Evolutionary conservation across 805 yeast genomes (phyloP).

Genomic region (Wickerhamomyces queroliae): DNA sequence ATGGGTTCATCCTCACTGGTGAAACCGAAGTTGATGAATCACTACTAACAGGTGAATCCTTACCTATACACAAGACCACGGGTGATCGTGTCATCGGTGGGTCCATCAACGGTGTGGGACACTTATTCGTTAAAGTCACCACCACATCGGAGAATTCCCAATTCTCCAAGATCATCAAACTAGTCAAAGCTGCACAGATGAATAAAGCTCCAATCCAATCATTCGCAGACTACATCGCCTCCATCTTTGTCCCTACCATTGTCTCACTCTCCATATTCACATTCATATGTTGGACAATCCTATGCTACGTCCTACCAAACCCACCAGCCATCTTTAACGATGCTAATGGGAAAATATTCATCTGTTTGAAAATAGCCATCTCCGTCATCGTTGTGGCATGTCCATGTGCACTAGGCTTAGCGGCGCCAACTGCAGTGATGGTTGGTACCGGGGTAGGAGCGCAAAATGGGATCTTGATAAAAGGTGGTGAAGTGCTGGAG

Average conservation of each 20-base stretch:
- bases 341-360: slow-evolving; percentile 53
- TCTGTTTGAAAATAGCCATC: slow-evolving; percentile 74
- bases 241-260: slow-evolving; percentile 78
- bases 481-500: slow-evolving; percentile 90
- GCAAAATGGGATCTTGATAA: slow-evolving; percentile 77
- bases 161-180: slow-evolving; percentile 75
- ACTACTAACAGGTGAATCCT: slow-evolving; percentile 84
- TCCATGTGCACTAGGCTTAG: slow-evolving; percentile 96
- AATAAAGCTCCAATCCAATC: slow-evolving; percentile 87
- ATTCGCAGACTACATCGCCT: slow-evolving; percentile 79
- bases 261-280: slow-evolving; percentile 58
- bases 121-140: slow-evolving; percentile 61
- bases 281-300: slow-evolving; percentile 53
- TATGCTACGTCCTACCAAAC: slow-evolving; percentile 27
- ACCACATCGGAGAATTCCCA: slow-evolving; percentile 80
- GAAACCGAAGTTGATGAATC: slow-evolving; percentile 85
- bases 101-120: slow-evolving; percentile 76
- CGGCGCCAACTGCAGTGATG: slow-evolving; percentile 99
- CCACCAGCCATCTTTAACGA: slow-evolving; percentile 46
- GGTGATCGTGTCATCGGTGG: slow-evolving; percentile 83
- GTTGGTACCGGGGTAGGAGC: slow-evolving; percentile 99
- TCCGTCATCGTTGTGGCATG: slow-evolving; percentile 96
- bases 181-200: slow-evolving; percentile 87
- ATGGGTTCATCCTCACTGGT: slow-evolving; percentile 77
- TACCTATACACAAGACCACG: slow-evolving; percentile 56